Evolutionary conservation across 148 eudicot species (phyloP).

Genomic region (Drosera capensis): DNA sequence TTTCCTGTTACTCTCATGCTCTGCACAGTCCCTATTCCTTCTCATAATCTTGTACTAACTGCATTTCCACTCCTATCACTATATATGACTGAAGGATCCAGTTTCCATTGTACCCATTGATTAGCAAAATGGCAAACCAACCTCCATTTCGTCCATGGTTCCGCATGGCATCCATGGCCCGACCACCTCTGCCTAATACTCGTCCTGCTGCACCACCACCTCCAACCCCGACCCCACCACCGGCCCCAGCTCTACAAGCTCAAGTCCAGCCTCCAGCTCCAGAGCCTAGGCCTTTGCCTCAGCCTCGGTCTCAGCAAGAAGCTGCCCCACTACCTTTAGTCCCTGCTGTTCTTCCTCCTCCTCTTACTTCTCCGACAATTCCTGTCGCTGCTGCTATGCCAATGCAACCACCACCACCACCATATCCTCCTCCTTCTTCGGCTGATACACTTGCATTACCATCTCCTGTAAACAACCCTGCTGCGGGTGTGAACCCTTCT

Average conservation of each 20-base stretch:
- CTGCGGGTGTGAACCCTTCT: background rate
- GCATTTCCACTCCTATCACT: no score
- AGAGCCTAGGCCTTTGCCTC: background rate
- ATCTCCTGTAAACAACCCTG: background rate
- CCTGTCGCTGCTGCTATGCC: background rate
- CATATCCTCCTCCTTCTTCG: background rate
- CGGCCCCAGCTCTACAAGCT: background rate
- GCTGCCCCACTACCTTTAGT: conserved; percentile 1
- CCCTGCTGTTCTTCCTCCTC: conserved; percentile 6
- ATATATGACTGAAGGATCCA: no score
- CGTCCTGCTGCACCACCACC: background rate
- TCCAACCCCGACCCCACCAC: background rate
- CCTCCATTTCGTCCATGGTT: conserved; percentile 11
- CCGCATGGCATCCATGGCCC: background rate
- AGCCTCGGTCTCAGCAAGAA: conserved; percentile 1
- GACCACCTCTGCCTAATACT: background rate
- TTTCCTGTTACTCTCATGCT: no score
- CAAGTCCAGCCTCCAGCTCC: background rate
- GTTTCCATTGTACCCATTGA: no score
- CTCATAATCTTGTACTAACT: no score
- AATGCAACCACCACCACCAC: background rate
- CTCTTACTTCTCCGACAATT: conserved; percentile 1
- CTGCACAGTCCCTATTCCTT: no score
- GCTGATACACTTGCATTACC: background rate
- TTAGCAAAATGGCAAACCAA: conserved; percentile 21